These are phyloP conservation scores for Amphirosellinia nigrospora DNA, from an alignment of 495 filamentous ascomycete species.

Conservation along the genomic window DNA sequence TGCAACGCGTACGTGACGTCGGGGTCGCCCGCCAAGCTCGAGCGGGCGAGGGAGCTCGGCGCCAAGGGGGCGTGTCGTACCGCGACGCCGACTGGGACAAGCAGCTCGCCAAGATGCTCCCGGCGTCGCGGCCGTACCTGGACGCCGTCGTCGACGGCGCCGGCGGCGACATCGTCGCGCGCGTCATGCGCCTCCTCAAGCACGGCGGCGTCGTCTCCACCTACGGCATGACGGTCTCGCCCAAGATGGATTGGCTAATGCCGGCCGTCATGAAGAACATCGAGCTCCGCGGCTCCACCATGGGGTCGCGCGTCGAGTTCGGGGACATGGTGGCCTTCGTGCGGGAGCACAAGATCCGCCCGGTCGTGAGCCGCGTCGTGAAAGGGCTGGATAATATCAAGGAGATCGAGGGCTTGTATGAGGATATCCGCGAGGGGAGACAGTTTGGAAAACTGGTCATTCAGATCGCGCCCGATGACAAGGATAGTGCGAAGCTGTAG, in stretches of 20 bases:
- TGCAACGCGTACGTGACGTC: conserved; percentile 73
- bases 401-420: conserved; percentile 70
- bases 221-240: conserved; percentile 81
- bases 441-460: conserved; percentile 84
- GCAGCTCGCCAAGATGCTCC: conserved; percentile 63
- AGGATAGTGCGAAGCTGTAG: conserved; percentile 19
- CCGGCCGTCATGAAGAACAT: conserved; percentile 75
- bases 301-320: conserved; percentile 80
- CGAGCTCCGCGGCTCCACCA: conserved; percentile 72
- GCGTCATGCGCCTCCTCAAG: conserved; percentile 62
- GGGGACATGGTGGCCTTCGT: conserved; percentile 79
- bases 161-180: conserved; percentile 72
- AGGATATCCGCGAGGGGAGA: conserved; percentile 74
- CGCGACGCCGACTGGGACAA: conserved; percentile 71
- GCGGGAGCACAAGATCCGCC: conserved; percentile 63
- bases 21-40: conserved; percentile 68
- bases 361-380: conserved; percentile 67
- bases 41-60: conserved; percentile 66
- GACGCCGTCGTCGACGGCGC: conserved; percentile 80
- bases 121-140: conserved; percentile 61
- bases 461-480: conserved; percentile 39
- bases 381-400: conserved; percentile 69
- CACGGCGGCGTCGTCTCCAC: conserved; percentile 68
- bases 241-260: conserved; percentile 76
- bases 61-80: conserved; percentile 75